Percentiles rank a stretch among this genome's conserved stretches.
Evolutionary conservation across 2,329 filamentous ascomycete species (phyloP).

Genomic region (Cytospora piceae): DNA sequence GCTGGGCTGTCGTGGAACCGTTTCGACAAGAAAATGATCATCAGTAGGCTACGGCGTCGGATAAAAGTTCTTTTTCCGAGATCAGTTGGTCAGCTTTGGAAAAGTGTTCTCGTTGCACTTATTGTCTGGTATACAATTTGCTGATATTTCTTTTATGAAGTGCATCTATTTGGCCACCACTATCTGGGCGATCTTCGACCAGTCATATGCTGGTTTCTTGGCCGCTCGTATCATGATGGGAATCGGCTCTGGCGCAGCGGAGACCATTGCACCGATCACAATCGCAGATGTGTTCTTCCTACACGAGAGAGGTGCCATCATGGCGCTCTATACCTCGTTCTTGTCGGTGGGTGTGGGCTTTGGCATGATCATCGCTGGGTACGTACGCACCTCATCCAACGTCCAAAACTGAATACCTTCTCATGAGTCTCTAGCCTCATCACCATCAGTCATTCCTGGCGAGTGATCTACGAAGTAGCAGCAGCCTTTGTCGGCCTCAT

Average conservation of each 20-base stretch:
- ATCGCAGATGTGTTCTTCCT: constrained; percentile 61
- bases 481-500: constrained; percentile 53
- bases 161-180: constrained; percentile 45
- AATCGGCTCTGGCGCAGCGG: constrained; percentile 56
- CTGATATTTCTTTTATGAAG: constrained; percentile 2
- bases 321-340: constrained; percentile 50
- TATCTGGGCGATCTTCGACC: constrained; percentile 49
- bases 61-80: not conserved
- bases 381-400: constrained; percentile 12
- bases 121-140: not conserved
- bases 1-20: not conserved
- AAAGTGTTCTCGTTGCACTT: not conserved
- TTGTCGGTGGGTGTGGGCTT: constrained; percentile 48
- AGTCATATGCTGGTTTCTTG: constrained; percentile 47
- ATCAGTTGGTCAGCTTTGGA: not conserved
- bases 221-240: constrained; percentile 56
- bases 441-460: constrained; percentile 52
- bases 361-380: constrained; percentile 49
- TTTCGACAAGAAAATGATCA: not conserved
- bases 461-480: constrained; percentile 56
- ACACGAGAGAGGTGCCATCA: constrained; percentile 56
- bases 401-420: constrained; percentile 17
- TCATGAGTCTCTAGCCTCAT: constrained; percentile 44
- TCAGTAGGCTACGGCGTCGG: not conserved
- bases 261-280: constrained; percentile 54